These are phyloP conservation scores for Clavispora vitiphila DNA, from an alignment of 805 yeast genomes.

Conservation along the genomic window DNA sequence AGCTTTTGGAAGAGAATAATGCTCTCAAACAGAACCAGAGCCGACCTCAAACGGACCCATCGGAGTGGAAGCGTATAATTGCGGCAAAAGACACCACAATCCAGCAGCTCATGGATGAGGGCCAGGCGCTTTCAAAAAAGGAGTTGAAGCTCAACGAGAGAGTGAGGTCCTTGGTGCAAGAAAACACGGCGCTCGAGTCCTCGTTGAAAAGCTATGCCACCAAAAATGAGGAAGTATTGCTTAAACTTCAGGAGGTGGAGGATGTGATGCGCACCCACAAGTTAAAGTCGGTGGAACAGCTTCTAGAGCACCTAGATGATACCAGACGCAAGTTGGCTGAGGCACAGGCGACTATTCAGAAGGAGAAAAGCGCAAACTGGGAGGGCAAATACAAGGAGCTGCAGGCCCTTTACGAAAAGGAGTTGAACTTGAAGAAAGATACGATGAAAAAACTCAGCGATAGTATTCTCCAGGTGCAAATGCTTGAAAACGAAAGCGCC, in stretches of 20 bases:
- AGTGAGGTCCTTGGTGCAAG: constrained; percentile 52
- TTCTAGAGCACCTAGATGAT: constrained; percentile 18
- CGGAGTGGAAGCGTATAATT: constrained; percentile 21
- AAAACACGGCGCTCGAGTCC: constrained; percentile 26
- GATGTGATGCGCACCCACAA: constrained; percentile 24
- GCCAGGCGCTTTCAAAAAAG: constrained; percentile 62
- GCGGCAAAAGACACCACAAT: constrained; percentile 57
- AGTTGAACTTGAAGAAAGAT: constrained; percentile 17
- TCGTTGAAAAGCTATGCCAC: constrained; percentile 24
- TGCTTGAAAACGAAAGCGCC: constrained; percentile 17
- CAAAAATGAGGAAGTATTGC: constrained; percentile 27
- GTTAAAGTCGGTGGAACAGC: constrained; percentile 24
- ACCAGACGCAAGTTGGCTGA: constrained; percentile 11
- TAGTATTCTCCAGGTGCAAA: constrained; percentile 27
- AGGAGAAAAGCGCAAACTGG: constrained; percentile 18
- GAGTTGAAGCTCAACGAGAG: constrained; percentile 66
- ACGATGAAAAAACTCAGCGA: constrained; percentile 25
- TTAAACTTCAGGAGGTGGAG: constrained; percentile 37
- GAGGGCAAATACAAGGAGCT: constrained; percentile 23
- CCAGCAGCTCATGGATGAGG: constrained; percentile 66
- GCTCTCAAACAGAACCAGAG: neutral
- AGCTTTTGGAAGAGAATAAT: neutral
- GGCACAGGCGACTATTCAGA: constrained; percentile 13
- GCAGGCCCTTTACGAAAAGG: constrained; percentile 19
- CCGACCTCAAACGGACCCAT: neutral